Conservation (phyloP, 83 land plant species). For the Picea abies region DNA sequence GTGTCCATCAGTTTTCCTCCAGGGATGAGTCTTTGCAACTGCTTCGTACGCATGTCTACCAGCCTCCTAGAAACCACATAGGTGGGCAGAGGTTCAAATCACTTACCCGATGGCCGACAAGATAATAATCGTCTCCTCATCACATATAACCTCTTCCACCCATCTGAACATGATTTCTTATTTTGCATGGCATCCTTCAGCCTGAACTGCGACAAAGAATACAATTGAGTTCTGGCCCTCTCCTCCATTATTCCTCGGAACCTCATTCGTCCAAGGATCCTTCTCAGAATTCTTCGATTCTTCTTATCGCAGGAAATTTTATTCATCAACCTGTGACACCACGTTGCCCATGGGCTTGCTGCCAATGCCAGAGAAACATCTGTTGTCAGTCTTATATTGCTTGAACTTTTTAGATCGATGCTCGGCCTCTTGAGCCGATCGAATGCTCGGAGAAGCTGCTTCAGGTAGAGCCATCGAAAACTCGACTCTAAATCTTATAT, state of each 20-base stretch:
- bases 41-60: background rate
- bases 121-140: too few species aligned
- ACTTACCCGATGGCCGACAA: too few species aligned
- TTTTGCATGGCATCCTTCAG: background rate
- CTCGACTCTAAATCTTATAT: background rate
- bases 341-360: background rate
- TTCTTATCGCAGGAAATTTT: background rate
- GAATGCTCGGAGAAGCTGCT: background rate
- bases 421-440: background rate
- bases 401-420: background rate
- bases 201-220: background rate
- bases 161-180: too few species aligned
- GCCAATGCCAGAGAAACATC: background rate
- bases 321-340: background rate
- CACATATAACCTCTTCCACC: too few species aligned
- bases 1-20: slow-evolving; percentile 9
- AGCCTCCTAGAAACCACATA: background rate
- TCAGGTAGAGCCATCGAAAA: background rate
- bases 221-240: background rate
- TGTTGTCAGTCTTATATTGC: background rate
- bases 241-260: background rate
- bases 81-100: too few species aligned
- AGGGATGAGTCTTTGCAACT: slow-evolving; percentile 5
- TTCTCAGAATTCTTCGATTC: background rate
- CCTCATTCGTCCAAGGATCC: background rate